Evolutionary conservation across 2,329 filamentous ascomycete species (phyloP).

Genomic region (Ophiobolus disseminans): DNA sequence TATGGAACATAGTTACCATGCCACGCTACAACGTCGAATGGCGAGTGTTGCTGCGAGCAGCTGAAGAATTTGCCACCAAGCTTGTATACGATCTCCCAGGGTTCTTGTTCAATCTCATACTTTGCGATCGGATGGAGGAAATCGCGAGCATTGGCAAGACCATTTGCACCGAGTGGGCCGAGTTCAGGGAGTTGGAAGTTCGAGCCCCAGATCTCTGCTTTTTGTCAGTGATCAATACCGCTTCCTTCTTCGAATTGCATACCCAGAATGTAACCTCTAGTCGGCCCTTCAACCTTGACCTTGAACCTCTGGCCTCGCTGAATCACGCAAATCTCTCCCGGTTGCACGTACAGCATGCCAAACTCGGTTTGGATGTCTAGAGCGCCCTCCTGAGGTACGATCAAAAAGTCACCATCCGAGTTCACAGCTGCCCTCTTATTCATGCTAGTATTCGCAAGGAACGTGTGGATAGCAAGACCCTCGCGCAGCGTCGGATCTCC

Average conservation of each 20-base stretch:
- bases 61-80: conserved; percentile 71
- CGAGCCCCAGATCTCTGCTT: conserved; percentile 48
- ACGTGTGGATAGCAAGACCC: conserved; percentile 46
- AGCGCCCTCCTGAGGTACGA: conserved; percentile 76
- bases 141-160: conserved; percentile 59
- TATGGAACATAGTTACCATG: conserved; percentile 77
- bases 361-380: conserved; percentile 81
- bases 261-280: conserved; percentile 74
- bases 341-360: conserved; percentile 75
- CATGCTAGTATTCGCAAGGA: conserved; percentile 47
- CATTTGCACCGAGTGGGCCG: conserved; percentile 49
- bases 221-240: conserved; percentile 1
- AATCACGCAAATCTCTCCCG: conserved; percentile 79
- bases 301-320: conserved; percentile 77
- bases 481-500: conserved; percentile 48
- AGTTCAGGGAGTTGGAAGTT: conserved; percentile 50
- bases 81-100: conserved; percentile 56
- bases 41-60: conserved; percentile 71
- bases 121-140: conserved; percentile 75
- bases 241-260: not conserved
- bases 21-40: conserved; percentile 82
- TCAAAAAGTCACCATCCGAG: conserved; percentile 75
- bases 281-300: conserved; percentile 69
- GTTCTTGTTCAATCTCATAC: conserved; percentile 62
- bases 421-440: conserved; percentile 58